phyloP scores from a whole-genome alignment of 2,329 filamentous ascomycete species.

The Beauveria medogensis region DNA sequence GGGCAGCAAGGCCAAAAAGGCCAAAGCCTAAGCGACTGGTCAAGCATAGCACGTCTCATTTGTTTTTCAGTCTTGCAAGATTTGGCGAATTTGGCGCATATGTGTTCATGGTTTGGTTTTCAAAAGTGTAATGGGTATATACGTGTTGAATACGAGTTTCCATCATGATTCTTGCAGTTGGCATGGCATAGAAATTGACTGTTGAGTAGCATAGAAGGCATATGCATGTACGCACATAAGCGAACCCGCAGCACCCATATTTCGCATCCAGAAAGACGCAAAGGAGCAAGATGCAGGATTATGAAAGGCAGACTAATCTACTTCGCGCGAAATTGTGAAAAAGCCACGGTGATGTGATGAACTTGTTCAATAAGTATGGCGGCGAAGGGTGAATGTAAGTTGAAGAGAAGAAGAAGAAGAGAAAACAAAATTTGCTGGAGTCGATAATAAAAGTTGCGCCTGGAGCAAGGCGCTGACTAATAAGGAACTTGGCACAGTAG shows the following conservation, averaged over 20 bases:
- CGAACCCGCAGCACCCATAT: slow-evolving; percentile 49
- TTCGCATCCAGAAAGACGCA: slow-evolving; percentile 13
- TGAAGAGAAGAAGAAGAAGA: slow-evolving; percentile 31
- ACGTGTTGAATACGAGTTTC: slow-evolving; percentile 8
- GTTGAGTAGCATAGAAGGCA: background rate
- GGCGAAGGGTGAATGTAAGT: slow-evolving; percentile 40
- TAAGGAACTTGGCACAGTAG: background rate
- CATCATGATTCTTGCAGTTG: background rate
- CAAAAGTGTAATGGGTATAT: slow-evolving; percentile 5
- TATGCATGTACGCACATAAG: slow-evolving; percentile 52
- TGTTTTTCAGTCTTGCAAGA: slow-evolving; percentile 9
- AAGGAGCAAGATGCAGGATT: slow-evolving; percentile 46
- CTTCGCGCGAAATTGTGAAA: slow-evolving; percentile 42
- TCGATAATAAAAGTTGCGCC: background rate
- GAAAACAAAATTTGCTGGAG: slow-evolving; percentile 15
- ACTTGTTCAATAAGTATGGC: slow-evolving; percentile 27
- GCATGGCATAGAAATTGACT: background rate
- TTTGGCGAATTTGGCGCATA: slow-evolving; percentile 10
- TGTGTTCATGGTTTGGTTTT: slow-evolving; percentile 2
- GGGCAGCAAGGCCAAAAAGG: slow-evolving; percentile 31
- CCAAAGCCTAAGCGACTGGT: slow-evolving; percentile 24
- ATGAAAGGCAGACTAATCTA: slow-evolving; percentile 51
- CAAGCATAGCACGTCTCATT: slow-evolving; percentile 5
- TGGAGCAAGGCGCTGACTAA: slow-evolving; percentile 5
- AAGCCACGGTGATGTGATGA: slow-evolving; percentile 28